Conservation (phyloP, 1,139 yeast species). For the Yamadazyma mexicana region DNA sequence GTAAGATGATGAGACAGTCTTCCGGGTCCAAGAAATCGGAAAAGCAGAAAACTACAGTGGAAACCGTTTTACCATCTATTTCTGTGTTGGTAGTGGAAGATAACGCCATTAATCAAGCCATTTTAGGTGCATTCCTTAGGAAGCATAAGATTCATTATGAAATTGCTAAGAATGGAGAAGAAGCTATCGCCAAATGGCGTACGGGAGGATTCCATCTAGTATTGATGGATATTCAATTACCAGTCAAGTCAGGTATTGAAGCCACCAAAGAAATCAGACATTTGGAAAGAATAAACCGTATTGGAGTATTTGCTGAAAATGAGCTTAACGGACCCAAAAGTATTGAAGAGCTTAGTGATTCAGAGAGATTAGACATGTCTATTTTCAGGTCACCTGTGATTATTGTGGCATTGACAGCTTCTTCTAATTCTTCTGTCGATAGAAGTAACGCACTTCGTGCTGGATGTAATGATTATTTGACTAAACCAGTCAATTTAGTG, state of each 20-base stretch:
- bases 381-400: conserved; percentile 87
- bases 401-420: conserved; percentile 93
- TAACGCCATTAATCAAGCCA: conserved; percentile 90
- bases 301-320: conserved; percentile 71
- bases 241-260: conserved; percentile 90
- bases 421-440: conserved; percentile 78
- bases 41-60: conserved; percentile 14
- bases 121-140: conserved; percentile 86
- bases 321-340: conserved; percentile 28
- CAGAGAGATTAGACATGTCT: conserved; percentile 53
- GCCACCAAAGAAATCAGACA: conserved; percentile 89
- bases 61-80: conserved; percentile 67
- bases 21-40: conserved; percentile 15
- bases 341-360: conserved; percentile 25
- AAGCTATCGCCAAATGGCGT: conserved; percentile 90
- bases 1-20: conserved; percentile 10
- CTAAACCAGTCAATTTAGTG: conserved; percentile 93
- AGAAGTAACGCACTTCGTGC: conserved; percentile 91
- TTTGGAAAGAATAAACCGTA: conserved; percentile 74
- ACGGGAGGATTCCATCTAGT: conserved; percentile 90
- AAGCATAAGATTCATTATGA: conserved; percentile 83
- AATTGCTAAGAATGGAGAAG: conserved; percentile 88
- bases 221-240: conserved; percentile 92
- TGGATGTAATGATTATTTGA: conserved; percentile 93
- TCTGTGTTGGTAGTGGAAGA: conserved; percentile 94